Evolutionary conservation across 2,329 filamentous ascomycete genomes (phyloP).

Genomic region (Apiospora arundinis): DNA sequence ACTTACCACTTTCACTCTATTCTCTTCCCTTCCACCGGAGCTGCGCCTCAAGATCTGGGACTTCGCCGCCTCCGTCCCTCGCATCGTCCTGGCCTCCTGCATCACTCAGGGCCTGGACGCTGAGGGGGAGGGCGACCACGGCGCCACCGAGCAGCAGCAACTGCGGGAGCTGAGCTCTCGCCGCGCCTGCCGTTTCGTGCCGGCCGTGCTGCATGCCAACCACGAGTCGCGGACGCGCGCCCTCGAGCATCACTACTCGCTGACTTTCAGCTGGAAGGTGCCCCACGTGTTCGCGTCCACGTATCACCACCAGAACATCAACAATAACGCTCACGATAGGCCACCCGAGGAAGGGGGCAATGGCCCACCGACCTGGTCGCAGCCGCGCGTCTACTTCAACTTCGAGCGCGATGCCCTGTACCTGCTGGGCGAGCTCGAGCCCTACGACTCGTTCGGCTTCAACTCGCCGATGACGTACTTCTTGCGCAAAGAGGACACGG

Average conservation of each 20-base stretch:
- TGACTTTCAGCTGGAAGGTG: constrained; percentile 54
- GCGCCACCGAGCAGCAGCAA: constrained; percentile 19
- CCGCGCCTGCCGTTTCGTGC: constrained; percentile 38
- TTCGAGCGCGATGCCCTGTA: constrained; percentile 54
- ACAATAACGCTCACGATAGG: neutral
- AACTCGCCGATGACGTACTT: constrained; percentile 57
- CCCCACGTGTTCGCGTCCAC: constrained; percentile 44
- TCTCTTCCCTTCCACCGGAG: constrained; percentile 51
- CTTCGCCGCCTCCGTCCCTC: constrained; percentile 47
- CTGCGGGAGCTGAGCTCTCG: constrained; percentile 27
- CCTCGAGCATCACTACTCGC: constrained; percentile 50
- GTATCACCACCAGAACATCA: constrained; percentile 12
- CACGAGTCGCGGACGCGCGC: constrained; percentile 51
- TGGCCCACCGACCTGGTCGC: constrained; percentile 40
- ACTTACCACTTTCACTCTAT: constrained; percentile 36
- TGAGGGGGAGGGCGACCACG: constrained; percentile 24
- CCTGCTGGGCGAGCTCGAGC: constrained; percentile 55
- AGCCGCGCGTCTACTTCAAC: constrained; percentile 54
- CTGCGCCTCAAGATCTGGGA: constrained; percentile 57
- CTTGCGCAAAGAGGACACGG: constrained; percentile 48
- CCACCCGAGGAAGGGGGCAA: neutral
- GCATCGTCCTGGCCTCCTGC: constrained; percentile 52
- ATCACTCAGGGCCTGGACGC: constrained; percentile 31
- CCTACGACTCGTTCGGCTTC: constrained; percentile 53
- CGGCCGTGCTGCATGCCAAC: constrained; percentile 52